phyloP scores from a whole-genome alignment of 345 rosid species.

The Cardamine resedifolia region DNA sequence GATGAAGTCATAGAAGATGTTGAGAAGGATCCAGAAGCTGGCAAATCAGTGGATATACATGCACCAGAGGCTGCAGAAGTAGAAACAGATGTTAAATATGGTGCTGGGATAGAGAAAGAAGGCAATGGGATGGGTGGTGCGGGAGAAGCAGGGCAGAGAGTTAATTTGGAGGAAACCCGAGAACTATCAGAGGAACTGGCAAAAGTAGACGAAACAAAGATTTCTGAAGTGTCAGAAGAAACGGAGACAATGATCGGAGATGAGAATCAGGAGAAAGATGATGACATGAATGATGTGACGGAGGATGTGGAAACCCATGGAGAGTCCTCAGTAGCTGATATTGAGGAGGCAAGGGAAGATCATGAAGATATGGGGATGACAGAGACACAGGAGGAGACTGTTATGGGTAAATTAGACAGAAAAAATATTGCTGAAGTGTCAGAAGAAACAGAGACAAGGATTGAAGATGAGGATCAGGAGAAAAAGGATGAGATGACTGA shows the following conservation, averaged over 20 bases:
- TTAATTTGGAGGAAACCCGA: conserved; percentile 22
- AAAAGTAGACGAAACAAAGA: conserved; percentile 31
- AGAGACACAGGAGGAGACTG: conserved; percentile 38
- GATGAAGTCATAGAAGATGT: conserved; percentile 28
- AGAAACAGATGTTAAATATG: neutral
- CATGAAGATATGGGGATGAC: conserved; percentile 31
- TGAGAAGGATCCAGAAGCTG: conserved; percentile 25
- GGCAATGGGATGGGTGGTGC: conserved; percentile 23
- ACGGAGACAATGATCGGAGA: conserved; percentile 24
- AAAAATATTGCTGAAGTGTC: conserved; percentile 23
- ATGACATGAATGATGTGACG: conserved; percentile 20
- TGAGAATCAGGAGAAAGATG: conserved; percentile 30
- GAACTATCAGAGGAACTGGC: conserved; percentile 23
- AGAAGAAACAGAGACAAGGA: conserved; percentile 33
- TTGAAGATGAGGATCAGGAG: conserved; percentile 26
- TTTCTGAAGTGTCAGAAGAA: conserved; percentile 33
- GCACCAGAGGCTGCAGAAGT: conserved; percentile 30
- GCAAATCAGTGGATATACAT: conserved; percentile 18
- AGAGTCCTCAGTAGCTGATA: conserved; percentile 33
- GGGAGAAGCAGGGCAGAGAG: conserved; percentile 15
- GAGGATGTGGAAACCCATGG: conserved; percentile 36
- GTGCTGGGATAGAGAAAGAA: conserved; percentile 27
- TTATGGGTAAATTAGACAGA: conserved; percentile 20
- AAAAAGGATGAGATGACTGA: conserved; percentile 36
- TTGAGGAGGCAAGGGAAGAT: conserved; percentile 33